Conservation (phyloP, 805 yeast species). For the Kazachstania bromeliacearum region DNA sequence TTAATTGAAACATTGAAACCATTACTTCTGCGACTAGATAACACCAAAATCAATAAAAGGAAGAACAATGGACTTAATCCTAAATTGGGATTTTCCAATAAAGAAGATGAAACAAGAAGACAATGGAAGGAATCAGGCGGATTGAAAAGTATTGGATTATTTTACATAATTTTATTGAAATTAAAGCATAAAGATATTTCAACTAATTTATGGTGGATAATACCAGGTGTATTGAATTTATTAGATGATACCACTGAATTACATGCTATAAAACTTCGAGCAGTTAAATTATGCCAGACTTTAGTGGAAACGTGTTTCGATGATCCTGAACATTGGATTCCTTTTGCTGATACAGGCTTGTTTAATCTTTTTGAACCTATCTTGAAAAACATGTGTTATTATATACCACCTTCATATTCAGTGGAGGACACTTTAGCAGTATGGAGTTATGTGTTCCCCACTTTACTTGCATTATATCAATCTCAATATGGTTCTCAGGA, state of each 20-base stretch:
- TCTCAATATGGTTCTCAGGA: constrained; percentile 1
- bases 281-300: constrained; percentile 15
- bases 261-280: constrained; percentile 17
- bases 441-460: constrained; percentile 16
- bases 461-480: constrained; percentile 17
- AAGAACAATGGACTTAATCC: constrained; percentile 15
- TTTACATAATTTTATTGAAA: constrained; percentile 14
- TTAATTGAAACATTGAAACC: constrained; percentile 10
- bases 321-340: constrained; percentile 14
- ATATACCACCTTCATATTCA: constrained; percentile 21
- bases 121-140: constrained; percentile 22
- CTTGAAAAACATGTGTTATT: constrained; percentile 19
- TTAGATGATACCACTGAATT: constrained; percentile 25
- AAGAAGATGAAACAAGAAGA: constrained; percentile 15
- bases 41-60: no score
- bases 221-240: constrained; percentile 26
- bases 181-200: constrained; percentile 16
- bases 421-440: constrained; percentile 11
- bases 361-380: constrained; percentile 20
- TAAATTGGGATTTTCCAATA: constrained; percentile 8
- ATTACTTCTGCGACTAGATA: constrained; percentile 7
- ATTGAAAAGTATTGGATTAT: constrained; percentile 17
- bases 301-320: constrained; percentile 15
- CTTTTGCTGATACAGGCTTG: constrained; percentile 20
- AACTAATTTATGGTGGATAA: constrained; percentile 26